phyloP scores from a whole-genome alignment of 208 protist species.

The Wallacemonas collosoma region DNA sequence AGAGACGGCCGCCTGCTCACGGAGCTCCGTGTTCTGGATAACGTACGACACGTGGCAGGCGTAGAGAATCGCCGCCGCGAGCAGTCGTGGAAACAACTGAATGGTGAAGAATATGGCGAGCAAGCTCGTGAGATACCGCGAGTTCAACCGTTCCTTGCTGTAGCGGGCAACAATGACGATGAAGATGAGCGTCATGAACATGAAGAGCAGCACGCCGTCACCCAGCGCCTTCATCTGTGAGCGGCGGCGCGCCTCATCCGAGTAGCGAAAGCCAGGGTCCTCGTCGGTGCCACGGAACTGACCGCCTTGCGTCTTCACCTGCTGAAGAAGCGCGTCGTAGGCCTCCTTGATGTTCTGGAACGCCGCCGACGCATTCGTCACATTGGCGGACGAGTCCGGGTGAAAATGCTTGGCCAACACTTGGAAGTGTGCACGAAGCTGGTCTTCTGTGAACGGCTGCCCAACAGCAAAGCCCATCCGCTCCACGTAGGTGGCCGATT shows the following conservation, averaged over 20 bases:
- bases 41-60: conserved; percentile 58
- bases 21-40: conserved; percentile 43
- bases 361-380: conserved; percentile 34
- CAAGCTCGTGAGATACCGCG: conserved; percentile 50
- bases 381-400: conserved; percentile 51
- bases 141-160: conserved; percentile 57
- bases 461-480: conserved; percentile 64
- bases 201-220: conserved; percentile 60
- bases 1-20: conserved; percentile 50
- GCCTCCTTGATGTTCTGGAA: conserved; percentile 82
- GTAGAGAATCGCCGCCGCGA: conserved; percentile 74
- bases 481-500: conserved; percentile 46
- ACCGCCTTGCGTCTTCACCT: conserved; percentile 22
- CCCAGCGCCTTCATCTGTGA: conserved; percentile 69
- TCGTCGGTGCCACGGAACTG: neutral
- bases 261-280: conserved; percentile 36
- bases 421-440: conserved; percentile 61
- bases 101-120: conserved; percentile 72
- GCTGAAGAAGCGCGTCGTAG: conserved; percentile 45
- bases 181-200: conserved; percentile 60
- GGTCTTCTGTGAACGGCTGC: conserved; percentile 35
- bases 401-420: conserved; percentile 81
- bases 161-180: conserved; percentile 60
- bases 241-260: conserved; percentile 54
- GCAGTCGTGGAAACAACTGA: conserved; percentile 69